phyloP scores from a whole-genome alignment of 148 eudicot genomes.

The Nepenthes mirabilis region DNA sequence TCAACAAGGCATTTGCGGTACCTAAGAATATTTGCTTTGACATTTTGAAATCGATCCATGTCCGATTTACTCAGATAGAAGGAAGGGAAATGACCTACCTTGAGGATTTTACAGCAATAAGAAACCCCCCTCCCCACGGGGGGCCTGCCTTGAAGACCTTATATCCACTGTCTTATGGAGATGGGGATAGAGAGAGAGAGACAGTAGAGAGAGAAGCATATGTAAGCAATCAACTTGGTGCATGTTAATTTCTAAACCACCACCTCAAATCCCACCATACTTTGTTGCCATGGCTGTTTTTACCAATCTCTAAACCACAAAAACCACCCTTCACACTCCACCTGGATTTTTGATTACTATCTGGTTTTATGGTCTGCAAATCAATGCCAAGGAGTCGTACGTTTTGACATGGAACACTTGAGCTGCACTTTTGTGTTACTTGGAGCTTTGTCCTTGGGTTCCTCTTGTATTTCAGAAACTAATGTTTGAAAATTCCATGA shows the following conservation, averaged over 20 bases:
- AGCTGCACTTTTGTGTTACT: conserved; percentile 8
- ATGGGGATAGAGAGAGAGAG: too few species aligned
- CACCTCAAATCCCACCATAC: not conserved
- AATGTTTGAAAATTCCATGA: conserved; percentile 1
- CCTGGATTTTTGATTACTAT: not conserved
- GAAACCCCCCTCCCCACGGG: too few species aligned
- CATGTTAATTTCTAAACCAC: not conserved
- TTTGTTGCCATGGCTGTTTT: not conserved
- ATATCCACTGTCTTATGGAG: too few species aligned
- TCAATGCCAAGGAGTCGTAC: conserved; percentile 1
- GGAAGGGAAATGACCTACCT: too few species aligned
- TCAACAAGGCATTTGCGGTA: too few species aligned
- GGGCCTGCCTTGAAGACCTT: too few species aligned
- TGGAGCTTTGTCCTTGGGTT: conserved; percentile 2
- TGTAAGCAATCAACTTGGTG: not conserved
- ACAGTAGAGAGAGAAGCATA: too few species aligned
- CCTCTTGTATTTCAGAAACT: conserved; percentile 12
- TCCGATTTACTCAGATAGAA: too few species aligned
- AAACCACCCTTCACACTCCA: not conserved
- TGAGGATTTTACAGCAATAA: too few species aligned
- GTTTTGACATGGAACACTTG: conserved; percentile 7
- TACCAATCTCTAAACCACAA: not conserved
- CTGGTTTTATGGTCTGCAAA: not conserved
- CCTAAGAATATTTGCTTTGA: too few species aligned
- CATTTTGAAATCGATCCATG: too few species aligned